phyloP scores from a whole-genome alignment of 208 protist species.

The Strigomonas culicis region DNA sequence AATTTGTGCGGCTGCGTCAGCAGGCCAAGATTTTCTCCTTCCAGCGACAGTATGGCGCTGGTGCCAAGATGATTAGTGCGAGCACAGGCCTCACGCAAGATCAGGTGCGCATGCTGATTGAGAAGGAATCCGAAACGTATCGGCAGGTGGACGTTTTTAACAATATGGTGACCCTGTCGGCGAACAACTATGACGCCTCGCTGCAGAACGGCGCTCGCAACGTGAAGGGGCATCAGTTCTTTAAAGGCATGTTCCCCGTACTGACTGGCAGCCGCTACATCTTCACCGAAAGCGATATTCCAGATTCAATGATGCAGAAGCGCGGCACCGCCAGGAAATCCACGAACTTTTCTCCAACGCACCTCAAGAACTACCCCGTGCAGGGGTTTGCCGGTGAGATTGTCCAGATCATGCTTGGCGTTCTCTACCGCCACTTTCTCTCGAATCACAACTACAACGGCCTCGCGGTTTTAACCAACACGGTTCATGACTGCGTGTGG shows the following conservation, averaged over 20 bases:
- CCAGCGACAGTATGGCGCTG: constrained; percentile 92
- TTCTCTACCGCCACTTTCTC: constrained; percentile 88
- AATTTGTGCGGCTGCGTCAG: constrained; percentile 90
- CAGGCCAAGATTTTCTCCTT: constrained; percentile 94
- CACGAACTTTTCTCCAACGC: constrained; percentile 90
- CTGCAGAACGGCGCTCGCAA: constrained; percentile 85
- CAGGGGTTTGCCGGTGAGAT: constrained; percentile 93
- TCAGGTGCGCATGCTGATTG: constrained; percentile 88
- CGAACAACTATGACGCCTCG: constrained; percentile 86
- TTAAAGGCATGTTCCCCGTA: constrained; percentile 91
- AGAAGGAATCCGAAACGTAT: constrained; percentile 90
- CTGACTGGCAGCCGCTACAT: constrained; percentile 89
- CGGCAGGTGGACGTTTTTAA: constrained; percentile 88
- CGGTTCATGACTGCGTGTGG: constrained; percentile 94
- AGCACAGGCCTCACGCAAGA: constrained; percentile 90
- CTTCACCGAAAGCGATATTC: constrained; percentile 88
- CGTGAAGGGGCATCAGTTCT: constrained; percentile 85
- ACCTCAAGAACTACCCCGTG: constrained; percentile 93
- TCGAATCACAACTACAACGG: constrained; percentile 85
- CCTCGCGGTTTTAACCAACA: constrained; percentile 90
- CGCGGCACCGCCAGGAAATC: constrained; percentile 59
- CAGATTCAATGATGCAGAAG: constrained; percentile 66
- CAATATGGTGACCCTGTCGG: constrained; percentile 85
- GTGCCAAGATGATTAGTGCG: constrained; percentile 89
- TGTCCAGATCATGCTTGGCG: constrained; percentile 91